Evolutionary conservation across 768 basidiomycete species (phyloP).

Genomic region (Roridomyces roridus): DNA sequence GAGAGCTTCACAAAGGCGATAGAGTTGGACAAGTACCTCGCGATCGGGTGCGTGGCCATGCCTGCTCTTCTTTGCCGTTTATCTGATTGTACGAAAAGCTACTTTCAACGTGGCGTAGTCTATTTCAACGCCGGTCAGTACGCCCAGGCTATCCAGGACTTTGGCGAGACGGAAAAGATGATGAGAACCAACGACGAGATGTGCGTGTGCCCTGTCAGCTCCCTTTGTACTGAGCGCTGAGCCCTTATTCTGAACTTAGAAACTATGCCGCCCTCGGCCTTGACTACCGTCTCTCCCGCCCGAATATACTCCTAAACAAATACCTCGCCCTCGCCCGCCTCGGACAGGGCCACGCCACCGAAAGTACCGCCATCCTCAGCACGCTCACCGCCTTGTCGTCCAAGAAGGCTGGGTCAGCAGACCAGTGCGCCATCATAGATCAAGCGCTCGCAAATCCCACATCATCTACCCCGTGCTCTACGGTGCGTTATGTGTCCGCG

Average conservation of each 20-base stretch:
- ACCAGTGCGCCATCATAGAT: background rate
- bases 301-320: constrained; percentile 23
- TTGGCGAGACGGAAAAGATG: constrained; percentile 18
- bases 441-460: background rate
- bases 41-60: constrained; percentile 57
- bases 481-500: background rate
- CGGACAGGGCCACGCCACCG: constrained; percentile 4
- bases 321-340: constrained; percentile 11
- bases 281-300: constrained; percentile 18
- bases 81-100: constrained; percentile 5
- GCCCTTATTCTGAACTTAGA: no score
- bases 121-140: constrained; percentile 15
- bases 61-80: background rate
- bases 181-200: constrained; percentile 25
- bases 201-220: constrained; percentile 1
- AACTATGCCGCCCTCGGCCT: constrained; percentile 25
- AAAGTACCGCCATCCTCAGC: constrained; percentile 2
- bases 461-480: background rate
- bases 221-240: background rate
- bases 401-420: no score
- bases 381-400: background rate
- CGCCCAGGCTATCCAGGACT: constrained; percentile 22
- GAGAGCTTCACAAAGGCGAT: constrained; percentile 59
- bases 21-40: constrained; percentile 63
- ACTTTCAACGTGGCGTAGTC: constrained; percentile 25